phyloP scores from a whole-genome alignment of 805 yeast genomes.

The Candida vaughaniae region DNA sequence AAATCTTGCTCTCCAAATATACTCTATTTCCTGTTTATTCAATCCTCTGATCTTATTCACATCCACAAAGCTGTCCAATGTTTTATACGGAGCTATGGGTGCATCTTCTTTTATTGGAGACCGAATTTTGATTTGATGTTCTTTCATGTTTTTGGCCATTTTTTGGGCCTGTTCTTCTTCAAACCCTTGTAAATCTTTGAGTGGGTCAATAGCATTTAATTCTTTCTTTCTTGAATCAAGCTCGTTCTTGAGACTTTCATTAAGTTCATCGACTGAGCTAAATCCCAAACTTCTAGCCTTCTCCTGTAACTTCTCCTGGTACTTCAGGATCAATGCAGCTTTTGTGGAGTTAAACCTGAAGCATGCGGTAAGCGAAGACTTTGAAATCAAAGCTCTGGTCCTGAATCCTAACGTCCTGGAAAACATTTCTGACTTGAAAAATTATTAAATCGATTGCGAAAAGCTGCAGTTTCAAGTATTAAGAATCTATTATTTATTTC shows the following conservation, averaged over 20 bases:
- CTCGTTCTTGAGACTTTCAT: slow-evolving; percentile 58
- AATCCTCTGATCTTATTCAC: slow-evolving; percentile 60
- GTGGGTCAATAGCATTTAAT: slow-evolving; percentile 64
- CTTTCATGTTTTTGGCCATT: slow-evolving; percentile 20
- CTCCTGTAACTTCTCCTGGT: slow-evolving; percentile 31
- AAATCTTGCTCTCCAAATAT: slow-evolving; percentile 88
- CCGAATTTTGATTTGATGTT: slow-evolving; percentile 31
- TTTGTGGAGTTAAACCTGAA: slow-evolving; percentile 4
- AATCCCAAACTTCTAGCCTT: slow-evolving; percentile 37
- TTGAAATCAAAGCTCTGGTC: background rate
- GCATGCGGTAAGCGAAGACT: background rate
- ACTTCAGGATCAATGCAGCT: slow-evolving; percentile 15
- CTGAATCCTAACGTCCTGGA: background rate
- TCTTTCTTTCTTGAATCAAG: slow-evolving; percentile 56
- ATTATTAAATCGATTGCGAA: background rate
- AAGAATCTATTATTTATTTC: no score
- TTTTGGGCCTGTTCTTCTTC: slow-evolving; percentile 40
- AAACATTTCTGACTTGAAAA: background rate
- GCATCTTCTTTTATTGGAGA: slow-evolving; percentile 34
- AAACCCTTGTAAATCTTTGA: slow-evolving; percentile 61
- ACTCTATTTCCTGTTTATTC: slow-evolving; percentile 63
- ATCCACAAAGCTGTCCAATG: slow-evolving; percentile 69
- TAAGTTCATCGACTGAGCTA: slow-evolving; percentile 54
- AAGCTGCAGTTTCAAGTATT: no score
- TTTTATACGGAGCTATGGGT: slow-evolving; percentile 59